phyloP scores from a whole-genome alignment of 2,329 filamentous ascomycete species.

The Colletotrichum theobromicola region DNA sequence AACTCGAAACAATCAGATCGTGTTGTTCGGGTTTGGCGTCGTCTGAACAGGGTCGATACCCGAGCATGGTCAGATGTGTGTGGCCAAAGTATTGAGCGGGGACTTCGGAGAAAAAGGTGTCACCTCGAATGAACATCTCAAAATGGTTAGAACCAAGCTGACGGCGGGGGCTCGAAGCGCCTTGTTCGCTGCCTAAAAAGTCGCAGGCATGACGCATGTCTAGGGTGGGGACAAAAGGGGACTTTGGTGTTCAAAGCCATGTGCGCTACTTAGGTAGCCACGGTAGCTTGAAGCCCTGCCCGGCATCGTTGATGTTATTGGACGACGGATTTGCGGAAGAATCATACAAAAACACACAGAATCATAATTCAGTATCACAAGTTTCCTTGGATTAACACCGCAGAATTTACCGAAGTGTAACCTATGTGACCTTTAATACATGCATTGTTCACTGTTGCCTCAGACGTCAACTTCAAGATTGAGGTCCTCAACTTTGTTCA shows the following conservation, averaged over 20 bases:
- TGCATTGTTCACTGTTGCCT: neutral
- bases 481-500: neutral
- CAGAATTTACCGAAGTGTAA: neutral
- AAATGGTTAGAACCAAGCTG: neutral
- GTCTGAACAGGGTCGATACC: neutral
- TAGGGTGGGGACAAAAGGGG: neutral
- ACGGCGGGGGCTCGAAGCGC: neutral
- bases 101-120: neutral
- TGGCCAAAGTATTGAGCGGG: neutral
- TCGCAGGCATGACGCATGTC: neutral
- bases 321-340: neutral
- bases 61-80: neutral
- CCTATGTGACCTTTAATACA: neutral
- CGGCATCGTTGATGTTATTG: neutral
- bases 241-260: neutral
- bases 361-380: neutral
- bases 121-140: neutral
- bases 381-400: neutral
- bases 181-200: neutral
- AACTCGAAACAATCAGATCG: neutral
- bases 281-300: neutral
- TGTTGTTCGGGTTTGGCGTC: neutral
- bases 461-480: neutral
- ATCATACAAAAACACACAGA: neutral
- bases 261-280: neutral